Conservation (phyloP, 2,329 filamentous ascomycete species). For the Aureobasidium sp. region DNA sequence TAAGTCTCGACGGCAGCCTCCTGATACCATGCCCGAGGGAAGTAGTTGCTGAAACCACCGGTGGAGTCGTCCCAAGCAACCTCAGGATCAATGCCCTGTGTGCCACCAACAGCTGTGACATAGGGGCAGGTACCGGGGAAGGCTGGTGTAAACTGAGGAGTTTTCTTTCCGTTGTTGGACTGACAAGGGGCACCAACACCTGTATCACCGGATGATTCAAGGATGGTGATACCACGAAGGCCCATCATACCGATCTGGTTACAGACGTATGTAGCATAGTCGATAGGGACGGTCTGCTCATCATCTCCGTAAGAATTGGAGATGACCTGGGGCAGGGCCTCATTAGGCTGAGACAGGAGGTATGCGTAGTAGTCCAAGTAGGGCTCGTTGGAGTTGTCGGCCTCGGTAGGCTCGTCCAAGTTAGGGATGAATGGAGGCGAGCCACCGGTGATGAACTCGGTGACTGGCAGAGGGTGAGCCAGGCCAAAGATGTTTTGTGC, state of each 20-base stretch:
- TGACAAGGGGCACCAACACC: conserved; percentile 46
- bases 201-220: conserved; percentile 56
- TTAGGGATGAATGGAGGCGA: conserved; percentile 8
- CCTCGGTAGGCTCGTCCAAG: conserved; percentile 18
- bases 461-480: conserved; percentile 18
- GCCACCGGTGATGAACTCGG: conserved; percentile 14
- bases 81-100: conserved; percentile 35
- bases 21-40: conserved; percentile 37
- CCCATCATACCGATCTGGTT: conserved; percentile 58
- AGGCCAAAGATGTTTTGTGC: conserved; percentile 43
- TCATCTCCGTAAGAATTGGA: conserved; percentile 58
- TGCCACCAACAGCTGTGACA: conserved; percentile 41
- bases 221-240: conserved; percentile 55
- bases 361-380: conserved; percentile 57
- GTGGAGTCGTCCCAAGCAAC: conserved; percentile 44
- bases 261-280: conserved; percentile 56
- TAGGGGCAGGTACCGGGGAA: conserved; percentile 44
- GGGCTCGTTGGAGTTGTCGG: conserved; percentile 49
- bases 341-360: conserved; percentile 47
- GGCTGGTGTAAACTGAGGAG: conserved; percentile 38
- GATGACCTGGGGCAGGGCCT: conserved; percentile 53
- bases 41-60: conserved; percentile 40
- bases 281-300: conserved; percentile 53
- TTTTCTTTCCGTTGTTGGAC: conserved; percentile 41
- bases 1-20: conserved; percentile 34